phyloP scores from a whole-genome alignment of 192 early-diverging fungal genomes.

The Dimargaris xerosporica region DNA sequence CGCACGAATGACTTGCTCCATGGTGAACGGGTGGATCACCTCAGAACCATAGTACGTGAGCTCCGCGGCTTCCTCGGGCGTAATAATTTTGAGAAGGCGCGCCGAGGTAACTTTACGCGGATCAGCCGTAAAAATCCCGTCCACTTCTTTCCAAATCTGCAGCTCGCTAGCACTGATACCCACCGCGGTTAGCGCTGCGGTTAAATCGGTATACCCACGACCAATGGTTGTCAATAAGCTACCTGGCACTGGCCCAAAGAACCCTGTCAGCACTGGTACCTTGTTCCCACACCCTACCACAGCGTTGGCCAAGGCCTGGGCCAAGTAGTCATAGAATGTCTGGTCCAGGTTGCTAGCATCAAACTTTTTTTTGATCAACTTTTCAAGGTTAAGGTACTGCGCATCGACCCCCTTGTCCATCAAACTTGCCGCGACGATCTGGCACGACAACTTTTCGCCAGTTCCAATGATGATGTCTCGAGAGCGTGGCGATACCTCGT shows the following conservation, averaged over 20 bases:
- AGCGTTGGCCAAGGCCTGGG: constrained; percentile 43
- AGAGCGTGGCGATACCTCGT: constrained; percentile 92
- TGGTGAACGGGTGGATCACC: constrained; percentile 98
- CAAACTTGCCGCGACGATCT: constrained; percentile 73
- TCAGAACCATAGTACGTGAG: constrained; percentile 92
- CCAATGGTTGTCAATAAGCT: constrained; percentile 81
- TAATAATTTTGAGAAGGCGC: constrained; percentile 74
- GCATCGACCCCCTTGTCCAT: constrained; percentile 64
- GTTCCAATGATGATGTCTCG: constrained; percentile 86
- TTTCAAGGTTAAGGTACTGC: constrained; percentile 74
- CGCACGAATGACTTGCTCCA: constrained; percentile 97
- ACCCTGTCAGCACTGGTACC: constrained; percentile 91
- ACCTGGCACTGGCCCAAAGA: constrained; percentile 95
- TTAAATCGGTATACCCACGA: constrained; percentile 95
- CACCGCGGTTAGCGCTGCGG: constrained; percentile 87
- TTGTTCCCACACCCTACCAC: constrained; percentile 40
- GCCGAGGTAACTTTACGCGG: constrained; percentile 88
- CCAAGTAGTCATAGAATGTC: constrained; percentile 90
- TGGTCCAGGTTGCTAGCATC: constrained; percentile 70
- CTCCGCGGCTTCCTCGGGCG: constrained; percentile 95
- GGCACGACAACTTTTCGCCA: constrained; percentile 89
- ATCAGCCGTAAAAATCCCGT: constrained; percentile 98
- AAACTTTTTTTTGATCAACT: constrained; percentile 68
- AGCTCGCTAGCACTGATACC: constrained; percentile 77
- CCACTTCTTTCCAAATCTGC: constrained; percentile 99